Base-by-base conservation (phyloP, 2,329 filamentous ascomycete genomes). In the Chrysosphaeria jannelii region DNA sequence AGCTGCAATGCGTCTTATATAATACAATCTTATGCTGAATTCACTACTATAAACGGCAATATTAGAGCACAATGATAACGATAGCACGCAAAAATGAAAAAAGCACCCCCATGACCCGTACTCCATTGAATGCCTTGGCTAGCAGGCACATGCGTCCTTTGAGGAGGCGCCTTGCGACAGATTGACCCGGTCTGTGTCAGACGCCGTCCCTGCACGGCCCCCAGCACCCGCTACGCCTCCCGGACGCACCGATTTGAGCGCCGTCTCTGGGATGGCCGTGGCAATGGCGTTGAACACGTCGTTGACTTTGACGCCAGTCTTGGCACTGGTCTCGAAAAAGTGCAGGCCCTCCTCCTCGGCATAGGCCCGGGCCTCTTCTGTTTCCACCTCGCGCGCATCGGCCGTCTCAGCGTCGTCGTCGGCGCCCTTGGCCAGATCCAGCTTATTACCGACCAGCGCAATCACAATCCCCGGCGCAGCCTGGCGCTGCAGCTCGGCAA, bases 201-300 rank as follows among this genome's bases (percentile, higher is more conserved):
- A 48, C 0, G 26, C 31, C 7, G 16, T n/a, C 8, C 31, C 31
- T 6, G 23, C 24, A 38, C 64, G 44, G 43, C 61, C 57, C 37
- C 58, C 51, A 26, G 56, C 48, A 32, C 51, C 54, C 5, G 24
- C 26, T 1, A 12, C 23, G 13, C 12, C 29, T 11, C 27, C 31
- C n/a, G 71, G 71, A 34, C 76, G 62, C 16, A 72, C 60, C 23
- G 69, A 79, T 61, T 93, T 93, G 42, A 93, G 51, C 31, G 76
- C 90, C 24, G 78, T 89, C 53, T 97, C 85, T 2, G 85, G 85
- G 37, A 97, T 97, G 19, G 79, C 78, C 41, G 93, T 93, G 29
- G 85, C 85, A 41, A 97, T 97, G 15, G 85, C 85, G 21, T 79
- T 91, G 41, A 97, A 97, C 15, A 97, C 85, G 36, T 91, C 81